Evolutionary conservation across 169 alveolate genomes (phyloP).

Genomic region (Toxoplasma gondii): DNA sequence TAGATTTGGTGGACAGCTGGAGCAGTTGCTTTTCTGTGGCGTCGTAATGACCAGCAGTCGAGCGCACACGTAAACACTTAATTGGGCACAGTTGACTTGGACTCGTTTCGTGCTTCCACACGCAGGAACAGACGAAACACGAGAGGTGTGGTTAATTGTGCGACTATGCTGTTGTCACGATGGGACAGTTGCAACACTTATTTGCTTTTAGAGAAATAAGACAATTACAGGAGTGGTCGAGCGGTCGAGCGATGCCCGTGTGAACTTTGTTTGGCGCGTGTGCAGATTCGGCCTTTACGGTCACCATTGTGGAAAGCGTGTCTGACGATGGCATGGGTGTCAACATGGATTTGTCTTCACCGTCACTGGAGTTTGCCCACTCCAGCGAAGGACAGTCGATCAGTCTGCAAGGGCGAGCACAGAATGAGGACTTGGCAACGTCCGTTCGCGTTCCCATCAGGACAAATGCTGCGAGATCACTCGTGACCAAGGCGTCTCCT

Average conservation of each 20-base stretch:
- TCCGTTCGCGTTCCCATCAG: background rate
- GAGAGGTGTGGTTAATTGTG: too few relatives aligned
- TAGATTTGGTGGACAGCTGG: too few relatives aligned
- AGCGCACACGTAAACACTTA: too few relatives aligned
- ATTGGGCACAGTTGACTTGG: too few relatives aligned
- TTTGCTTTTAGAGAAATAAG: too few relatives aligned
- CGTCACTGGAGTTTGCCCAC: background rate
- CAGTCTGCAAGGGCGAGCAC: background rate
- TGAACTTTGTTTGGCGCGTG: background rate
- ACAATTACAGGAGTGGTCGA: too few relatives aligned
- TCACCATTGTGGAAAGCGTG: background rate
- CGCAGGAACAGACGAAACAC: too few relatives aligned
- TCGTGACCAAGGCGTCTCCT: background rate
- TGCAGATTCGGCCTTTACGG: constrained; percentile 18
- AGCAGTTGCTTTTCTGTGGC: too few relatives aligned
- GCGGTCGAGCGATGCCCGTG: background rate
- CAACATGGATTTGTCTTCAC: background rate
- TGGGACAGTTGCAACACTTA: too few relatives aligned
- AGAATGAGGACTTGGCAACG: background rate
- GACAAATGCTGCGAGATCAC: background rate
- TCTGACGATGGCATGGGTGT: background rate
- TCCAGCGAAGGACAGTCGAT: background rate
- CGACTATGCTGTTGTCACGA: too few relatives aligned
- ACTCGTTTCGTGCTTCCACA: too few relatives aligned
- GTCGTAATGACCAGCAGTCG: too few relatives aligned